Base-by-base conservation (phyloP, 345 rosid species). In the Bretschneidera sinensis region DNA sequence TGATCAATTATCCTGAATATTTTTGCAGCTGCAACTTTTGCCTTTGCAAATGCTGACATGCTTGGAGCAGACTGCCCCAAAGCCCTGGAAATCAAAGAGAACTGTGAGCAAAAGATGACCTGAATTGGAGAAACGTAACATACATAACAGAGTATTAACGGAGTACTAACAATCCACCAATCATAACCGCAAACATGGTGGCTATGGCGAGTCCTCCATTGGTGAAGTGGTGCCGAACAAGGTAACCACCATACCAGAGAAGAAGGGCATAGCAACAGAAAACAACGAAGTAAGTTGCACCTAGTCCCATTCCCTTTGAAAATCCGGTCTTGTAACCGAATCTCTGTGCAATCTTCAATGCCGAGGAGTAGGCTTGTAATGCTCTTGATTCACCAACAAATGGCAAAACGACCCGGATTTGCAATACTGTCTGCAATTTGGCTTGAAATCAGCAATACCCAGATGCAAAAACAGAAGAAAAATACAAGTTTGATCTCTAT, bases 141-240 rank as follows among this genome's bases (percentile, higher is more conserved):
- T 7, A 43, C 22, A 15, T 39, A 71, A 56, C 39, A 62, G 49
- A 61, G 52, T 28, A 35, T 35, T 15, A 22, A 35, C 8, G 48
- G 56, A 68, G 60, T 51, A 76, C 97, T 84, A 74, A 92, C 98
- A 92, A 58, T 65, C 98, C 98, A 69, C 98, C 98, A 9, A 92
- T 80, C 97, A 92, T 92, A 49, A 89, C 97, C 1, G 96, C 91
- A 62, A 92, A 92, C 98, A 92, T 92, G 60, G 98, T 92, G 34
- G 98, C 78, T 28, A 92, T 87, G 6, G 98, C 97, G 21, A 92
- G 96, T 45, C 97, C 97, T 64, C 97, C 97, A 68, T 89, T 87
- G 55, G 98, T 92, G 63, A 76, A 81, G 81, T 83, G 97, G 54
- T 92, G 97, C 34, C 98, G 78, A 55, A 89, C 96, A 21, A 92